Base-by-base conservation (phyloP, 2,329 filamentous ascomycete species). In the Colletotrichum cordylinicola region DNA sequence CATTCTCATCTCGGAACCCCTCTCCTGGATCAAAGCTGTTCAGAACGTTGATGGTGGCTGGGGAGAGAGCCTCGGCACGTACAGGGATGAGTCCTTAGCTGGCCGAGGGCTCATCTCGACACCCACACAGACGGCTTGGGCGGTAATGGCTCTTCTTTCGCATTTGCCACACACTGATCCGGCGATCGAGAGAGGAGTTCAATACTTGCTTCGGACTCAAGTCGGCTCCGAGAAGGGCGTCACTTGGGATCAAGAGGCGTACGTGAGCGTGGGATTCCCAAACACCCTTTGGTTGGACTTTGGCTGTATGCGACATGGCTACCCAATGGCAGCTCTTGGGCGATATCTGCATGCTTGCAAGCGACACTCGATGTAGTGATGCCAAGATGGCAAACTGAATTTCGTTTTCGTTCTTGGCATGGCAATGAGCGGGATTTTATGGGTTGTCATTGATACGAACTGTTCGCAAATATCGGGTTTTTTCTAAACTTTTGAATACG, bases 221-320 rank as follows among this genome's bases (percentile, higher is more conserved):
- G 27, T 60, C 4, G 10, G 31, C 6, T 16, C 48, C 15, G 4
- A 33, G 2, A 43, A 52, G 13, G 70, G 70, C 8, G 52, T 43
- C 0, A 72, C 70, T 4, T 72, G 70, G 70, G 61, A 72, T 1
- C 70, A 72, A n/a, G 70, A 72, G 24, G 70, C 61, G 2, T 72
- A 72, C 9, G 70, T 72, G 13, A 72, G 70, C 10, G 70, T 72
- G 16, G 70, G 61, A 4, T 72, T 72, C 4, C 61, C 70, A 0
- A 72, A 72, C 24, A 72, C 62, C 7, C n/a, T 67, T 2, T 72
- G 70, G 70, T 48, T 72, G 61, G 70, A 72, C 27, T 72, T 67
- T 9, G 62, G 61, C 2, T 67, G 70, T 3, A 72, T 67, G 52
- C 31, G n/a, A 13, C 70, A 72, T 48, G 70, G 61, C 16, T 72